These are phyloP conservation scores for Diaporthe capsici DNA, from an alignment of 2,329 filamentous ascomycete species.

Conservation along the genomic window DNA sequence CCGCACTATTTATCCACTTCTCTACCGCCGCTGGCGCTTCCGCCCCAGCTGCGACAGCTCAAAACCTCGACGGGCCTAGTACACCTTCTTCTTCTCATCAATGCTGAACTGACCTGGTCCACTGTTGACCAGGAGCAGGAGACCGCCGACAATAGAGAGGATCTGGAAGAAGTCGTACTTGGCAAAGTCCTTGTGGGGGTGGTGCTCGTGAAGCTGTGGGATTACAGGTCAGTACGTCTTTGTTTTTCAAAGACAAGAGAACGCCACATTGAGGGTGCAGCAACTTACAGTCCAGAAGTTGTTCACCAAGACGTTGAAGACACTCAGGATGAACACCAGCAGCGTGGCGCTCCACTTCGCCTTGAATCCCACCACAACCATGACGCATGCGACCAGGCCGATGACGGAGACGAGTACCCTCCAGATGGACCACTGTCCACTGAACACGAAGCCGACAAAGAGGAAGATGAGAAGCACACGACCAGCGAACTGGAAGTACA, in stretches of 20 bases:
- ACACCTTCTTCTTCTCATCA: conserved; percentile 99
- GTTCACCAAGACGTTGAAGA: conserved; percentile 98
- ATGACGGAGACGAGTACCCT: conserved; percentile 87
- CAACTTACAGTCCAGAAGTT: conserved; percentile 98
- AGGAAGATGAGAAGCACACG: conserved; percentile 97
- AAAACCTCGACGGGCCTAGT: conserved; percentile 65
- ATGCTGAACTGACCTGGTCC: conserved; percentile 97
- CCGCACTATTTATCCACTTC: conserved; percentile 21
- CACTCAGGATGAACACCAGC: conserved; percentile 92
- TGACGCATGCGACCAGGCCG: conserved; percentile 92
- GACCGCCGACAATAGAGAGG: conserved; percentile 96
- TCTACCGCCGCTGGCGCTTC: background rate
- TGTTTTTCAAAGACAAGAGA: background rate
- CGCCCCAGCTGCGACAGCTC: background rate
- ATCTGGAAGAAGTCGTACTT: conserved; percentile 99
- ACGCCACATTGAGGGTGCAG: background rate
- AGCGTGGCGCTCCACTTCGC: conserved; percentile 98
- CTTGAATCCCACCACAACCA: conserved; percentile 99
- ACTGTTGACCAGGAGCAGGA: conserved; percentile 97
- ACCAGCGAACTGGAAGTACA: conserved; percentile 99
- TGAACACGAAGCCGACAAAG: conserved; percentile 96
- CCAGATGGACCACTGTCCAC: conserved; percentile 92
- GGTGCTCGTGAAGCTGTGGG: conserved; percentile 89
- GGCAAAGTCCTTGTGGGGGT: conserved; percentile 99
- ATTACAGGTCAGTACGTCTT: conserved; percentile 47